phyloP scores from a whole-genome alignment of 768 basidiomycete species.

The Mycena filopes region DNA sequence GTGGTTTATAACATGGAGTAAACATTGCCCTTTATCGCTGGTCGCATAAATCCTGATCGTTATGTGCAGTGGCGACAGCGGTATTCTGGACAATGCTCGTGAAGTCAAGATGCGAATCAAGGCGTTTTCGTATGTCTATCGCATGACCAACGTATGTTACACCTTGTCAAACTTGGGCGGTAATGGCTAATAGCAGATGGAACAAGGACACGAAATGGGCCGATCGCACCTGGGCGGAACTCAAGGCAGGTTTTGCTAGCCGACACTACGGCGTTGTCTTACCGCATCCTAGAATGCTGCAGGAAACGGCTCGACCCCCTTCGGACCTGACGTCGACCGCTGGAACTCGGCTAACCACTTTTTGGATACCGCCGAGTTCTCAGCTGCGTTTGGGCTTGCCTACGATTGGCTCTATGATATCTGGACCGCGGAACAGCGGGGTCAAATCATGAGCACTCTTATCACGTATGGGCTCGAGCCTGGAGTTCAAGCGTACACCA shows the following conservation, averaged over 20 bases:
- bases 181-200: conserved; percentile 84
- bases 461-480: conserved; percentile 79
- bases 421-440: conserved; percentile 80
- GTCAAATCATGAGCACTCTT: conserved; percentile 74
- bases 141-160: conserved; percentile 66
- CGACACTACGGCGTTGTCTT: neutral
- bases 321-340: conserved; percentile 72
- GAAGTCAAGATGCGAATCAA: conserved; percentile 93
- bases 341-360: conserved; percentile 96
- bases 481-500: conserved; percentile 66
- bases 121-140: conserved; percentile 90
- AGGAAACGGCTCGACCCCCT: conserved; percentile 71
- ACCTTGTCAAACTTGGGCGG: no score
- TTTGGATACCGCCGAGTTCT: conserved; percentile 90
- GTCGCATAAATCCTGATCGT: neutral
- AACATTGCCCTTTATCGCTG: neutral
- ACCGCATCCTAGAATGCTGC: conserved; percentile 67
- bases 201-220: conserved; percentile 72
- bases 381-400: conserved; percentile 88
- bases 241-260: conserved; percentile 64
- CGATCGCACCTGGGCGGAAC: conserved; percentile 85
- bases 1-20: conserved; percentile 76
- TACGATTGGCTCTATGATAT: conserved; percentile 96
- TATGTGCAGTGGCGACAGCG: conserved; percentile 68
- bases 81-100: conserved; percentile 93